Base-by-base conservation (phyloP, 495 filamentous ascomycete species). In the Neurospora sp. region DNA sequence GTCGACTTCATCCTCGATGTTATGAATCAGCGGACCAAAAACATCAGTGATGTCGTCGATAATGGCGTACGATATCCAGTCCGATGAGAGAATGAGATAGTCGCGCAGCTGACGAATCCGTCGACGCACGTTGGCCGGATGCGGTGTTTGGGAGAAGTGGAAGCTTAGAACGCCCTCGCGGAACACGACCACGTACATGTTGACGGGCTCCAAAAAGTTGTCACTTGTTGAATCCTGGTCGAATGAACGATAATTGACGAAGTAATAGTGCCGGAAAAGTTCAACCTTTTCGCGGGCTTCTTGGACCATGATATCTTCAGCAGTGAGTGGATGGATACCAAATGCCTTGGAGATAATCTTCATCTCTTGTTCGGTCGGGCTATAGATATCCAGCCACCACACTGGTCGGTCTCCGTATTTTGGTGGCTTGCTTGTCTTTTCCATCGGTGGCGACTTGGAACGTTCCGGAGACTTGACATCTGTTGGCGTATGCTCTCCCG, bases 31-130 rank as follows among this genome's bases (percentile, higher is more conserved):
- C 1, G 96, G 96, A 0, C 90, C 93, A 75, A 97, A 99, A 5
- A 92, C 94, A 81, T 99, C 96, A 10, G 96, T 98, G 76, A 99
- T 97, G 79, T 99, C 95, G 81, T 99, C 96, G 77, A 99, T 98
- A 76, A 99, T 89, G 39, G 94, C 96, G 76, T 99, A 99, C 17
- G 93, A 96, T 77, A 99, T 98, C 96, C 96, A 99, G 81, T 99
- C 96, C 0, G 94, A 93, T 74, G 90, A 94, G 8, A 97, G 85
- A 75, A 96, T 92, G 76, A 98, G 86, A 79, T 97, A 98, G 82
- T 99, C 96, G 78, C 92, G 92, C 69, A 99, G 86, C 80, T 98
- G 96, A 37, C 96, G 90, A 79, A 99, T 94, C 34, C 96, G 90
- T 37, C 94, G 88, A 31, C 96, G 93, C 34, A 99, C 96, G 78